These are phyloP conservation scores for Detonula confervacea DNA, from an alignment of 352 stramenopile species.

Conservation along the genomic window DNA sequence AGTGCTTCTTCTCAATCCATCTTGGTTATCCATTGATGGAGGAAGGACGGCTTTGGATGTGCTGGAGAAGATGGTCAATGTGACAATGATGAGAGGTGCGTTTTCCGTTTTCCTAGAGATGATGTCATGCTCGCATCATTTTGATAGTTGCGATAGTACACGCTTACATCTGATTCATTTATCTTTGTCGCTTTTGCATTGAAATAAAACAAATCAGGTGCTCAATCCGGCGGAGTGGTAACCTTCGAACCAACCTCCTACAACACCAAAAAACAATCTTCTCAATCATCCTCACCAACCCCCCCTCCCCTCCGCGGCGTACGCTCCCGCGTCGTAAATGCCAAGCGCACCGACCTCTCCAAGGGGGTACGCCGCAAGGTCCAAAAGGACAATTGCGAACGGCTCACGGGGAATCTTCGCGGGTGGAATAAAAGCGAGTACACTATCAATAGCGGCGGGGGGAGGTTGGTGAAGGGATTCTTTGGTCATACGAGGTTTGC, in stretches of 20 bases:
- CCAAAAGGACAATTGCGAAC: slow-evolving; percentile 10
- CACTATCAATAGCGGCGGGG: slow-evolving; percentile 14
- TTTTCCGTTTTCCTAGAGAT: no score
- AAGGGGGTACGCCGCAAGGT: slow-evolving; percentile 65
- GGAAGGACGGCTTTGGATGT: slow-evolving; percentile 61
- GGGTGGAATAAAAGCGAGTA: slow-evolving; percentile 23
- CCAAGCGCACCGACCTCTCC: slow-evolving; percentile 76
- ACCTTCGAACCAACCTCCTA: no score
- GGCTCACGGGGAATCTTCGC: slow-evolving; percentile 14
- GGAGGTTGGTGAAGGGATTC: slow-evolving; percentile 34
- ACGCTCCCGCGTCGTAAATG: slow-evolving; percentile 69
- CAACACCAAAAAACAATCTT: no score
- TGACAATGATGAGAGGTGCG: slow-evolving; percentile 79
- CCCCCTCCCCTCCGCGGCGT: slow-evolving; percentile 22
- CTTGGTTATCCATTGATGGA: slow-evolving; percentile 49
- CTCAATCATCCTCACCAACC: no score
- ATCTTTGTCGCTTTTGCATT: not conserved
- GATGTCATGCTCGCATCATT: no score
- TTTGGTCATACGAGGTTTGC: slow-evolving; percentile 59
- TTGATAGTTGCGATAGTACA: no score
- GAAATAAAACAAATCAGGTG: no score
- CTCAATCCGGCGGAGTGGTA: slow-evolving; percentile 75
- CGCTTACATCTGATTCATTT: not conserved
- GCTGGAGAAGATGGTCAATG: slow-evolving; percentile 76
- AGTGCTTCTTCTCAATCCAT: slow-evolving; percentile 68